Conservation (phyloP, 129 eudicot genomes). For the Lonicera japonica region DNA sequence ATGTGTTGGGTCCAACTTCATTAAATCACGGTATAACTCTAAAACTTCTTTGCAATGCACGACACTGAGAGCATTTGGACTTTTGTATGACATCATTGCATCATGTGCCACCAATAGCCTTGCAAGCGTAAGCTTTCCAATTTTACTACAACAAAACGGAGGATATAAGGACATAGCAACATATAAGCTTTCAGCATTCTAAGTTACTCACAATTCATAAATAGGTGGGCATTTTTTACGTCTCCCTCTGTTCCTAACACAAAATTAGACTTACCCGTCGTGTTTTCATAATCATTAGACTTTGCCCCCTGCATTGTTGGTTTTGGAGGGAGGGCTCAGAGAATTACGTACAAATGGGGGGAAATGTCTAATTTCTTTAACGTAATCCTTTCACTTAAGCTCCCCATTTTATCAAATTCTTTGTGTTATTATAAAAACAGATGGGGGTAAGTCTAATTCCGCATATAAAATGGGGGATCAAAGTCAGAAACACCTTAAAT, state of each 20-base stretch:
- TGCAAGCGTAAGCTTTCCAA: constrained; percentile 90
- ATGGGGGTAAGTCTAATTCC: neutral
- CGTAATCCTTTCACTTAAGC: no score
- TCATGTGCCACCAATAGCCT: constrained; percentile 75
- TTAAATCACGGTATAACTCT: constrained; percentile 54
- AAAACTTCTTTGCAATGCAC: constrained; percentile 49
- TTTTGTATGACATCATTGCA: constrained; percentile 31
- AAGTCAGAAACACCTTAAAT: neutral
- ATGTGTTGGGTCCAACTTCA: constrained; percentile 71
- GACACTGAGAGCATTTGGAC: constrained; percentile 16
- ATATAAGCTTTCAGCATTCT: neutral
- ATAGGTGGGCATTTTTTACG: no score
- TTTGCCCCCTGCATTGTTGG: neutral
- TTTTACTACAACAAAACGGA: constrained; percentile 54
- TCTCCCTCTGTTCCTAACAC: no score
- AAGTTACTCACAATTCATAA: neutral
- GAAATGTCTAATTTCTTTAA: no score
- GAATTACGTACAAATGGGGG: no score
- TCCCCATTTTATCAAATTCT: no score
- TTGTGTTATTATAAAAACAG: no score
- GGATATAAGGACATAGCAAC: neutral
- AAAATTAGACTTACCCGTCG: no score
- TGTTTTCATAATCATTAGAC: no score
- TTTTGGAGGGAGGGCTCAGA: constrained; percentile 7
- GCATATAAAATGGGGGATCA: neutral